Evolutionary conservation across 306 rosid species (phyloP), one percentile per base, ranked within the genome.

Genomic region (Crataegus laevigata): DNA sequence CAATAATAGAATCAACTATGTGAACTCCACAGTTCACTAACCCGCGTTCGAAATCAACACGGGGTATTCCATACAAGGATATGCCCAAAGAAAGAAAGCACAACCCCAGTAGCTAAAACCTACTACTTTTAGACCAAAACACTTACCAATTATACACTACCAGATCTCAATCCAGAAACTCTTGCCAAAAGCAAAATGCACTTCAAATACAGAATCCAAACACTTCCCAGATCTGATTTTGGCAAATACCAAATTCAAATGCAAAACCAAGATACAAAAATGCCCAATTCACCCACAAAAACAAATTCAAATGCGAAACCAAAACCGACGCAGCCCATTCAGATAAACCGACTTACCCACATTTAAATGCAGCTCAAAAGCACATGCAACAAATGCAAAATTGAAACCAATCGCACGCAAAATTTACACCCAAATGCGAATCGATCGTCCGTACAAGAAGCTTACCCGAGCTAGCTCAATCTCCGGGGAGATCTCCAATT

Each of bases 141-240:
- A 71, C 73, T 73, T 30, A 66, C 62, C 71, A 78, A 69, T 61
- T 79, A 80, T 75, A 81, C 36, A 54, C 64, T 79, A 80, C 24
- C 34, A 85, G 96, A 90, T 94, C 97, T 86, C 85, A 85, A 75
- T 74, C 64, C 82, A 12, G 74, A 81, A 76, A 66, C 72, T 72
- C 81, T 50, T 43, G 58, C 34, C 64, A 61, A 68, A 19, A 11
- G 26, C 47, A 73, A 76, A 80, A 43, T 73, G 82, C 60, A 69
- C 81, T 76, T 47, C 77, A 84, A 67, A 81, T 2, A 82, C 58
- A 73, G 59, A 71, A 84, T 85, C 50, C 62, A 79, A 68, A 80
- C 34, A 75, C 28, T 38, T 62, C 76, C 72, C 78, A 90, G 99
- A 96, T 96, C 99, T 87, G 97, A 83, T 76, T 89, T 72, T 79